phyloP scores from a whole-genome alignment of 2,329 filamentous ascomycete genomes.

The Penicillium rolfsii region DNA sequence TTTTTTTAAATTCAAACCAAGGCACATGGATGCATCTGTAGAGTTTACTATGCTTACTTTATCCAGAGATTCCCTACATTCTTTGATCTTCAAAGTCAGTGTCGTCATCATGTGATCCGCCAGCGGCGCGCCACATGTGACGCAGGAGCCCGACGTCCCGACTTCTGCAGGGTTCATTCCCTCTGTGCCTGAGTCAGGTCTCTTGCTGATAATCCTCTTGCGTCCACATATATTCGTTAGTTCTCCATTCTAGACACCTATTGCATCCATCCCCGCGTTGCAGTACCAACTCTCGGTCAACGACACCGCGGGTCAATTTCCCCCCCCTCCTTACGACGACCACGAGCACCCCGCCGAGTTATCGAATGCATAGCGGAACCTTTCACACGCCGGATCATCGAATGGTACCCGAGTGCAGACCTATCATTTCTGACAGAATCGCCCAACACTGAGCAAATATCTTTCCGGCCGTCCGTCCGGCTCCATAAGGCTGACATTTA shows the following conservation, averaged over 20 bases:
- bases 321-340: not conserved
- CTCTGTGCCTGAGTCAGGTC: conserved; percentile 12
- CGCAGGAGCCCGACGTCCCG: conserved; percentile 18
- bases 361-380: not conserved
- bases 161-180: conserved; percentile 11
- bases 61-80: not conserved
- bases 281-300: conserved; percentile 1
- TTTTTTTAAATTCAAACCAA: too few relatives aligned
- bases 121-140: conserved; percentile 17
- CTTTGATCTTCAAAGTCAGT: conserved; percentile 14
- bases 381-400: not conserved
- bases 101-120: conserved; percentile 7
- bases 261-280: not conserved
- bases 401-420: not conserved
- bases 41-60: too few relatives aligned
- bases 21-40: too few relatives aligned
- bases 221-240: not conserved
- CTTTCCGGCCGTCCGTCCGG: not conserved
- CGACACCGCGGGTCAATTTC: conserved; percentile 1
- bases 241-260: not conserved
- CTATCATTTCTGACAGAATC: not conserved
- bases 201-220: not conserved
- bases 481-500: conserved; percentile 25
- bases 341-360: not conserved
- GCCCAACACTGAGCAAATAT: not conserved